A percentile compares a stretch with the other conserved stretches of the same genome.
phyloP scores from a whole-genome alignment of 1,284 basidiomycete genomes.

The Cutaneotrichosporon sp. region DNA sequence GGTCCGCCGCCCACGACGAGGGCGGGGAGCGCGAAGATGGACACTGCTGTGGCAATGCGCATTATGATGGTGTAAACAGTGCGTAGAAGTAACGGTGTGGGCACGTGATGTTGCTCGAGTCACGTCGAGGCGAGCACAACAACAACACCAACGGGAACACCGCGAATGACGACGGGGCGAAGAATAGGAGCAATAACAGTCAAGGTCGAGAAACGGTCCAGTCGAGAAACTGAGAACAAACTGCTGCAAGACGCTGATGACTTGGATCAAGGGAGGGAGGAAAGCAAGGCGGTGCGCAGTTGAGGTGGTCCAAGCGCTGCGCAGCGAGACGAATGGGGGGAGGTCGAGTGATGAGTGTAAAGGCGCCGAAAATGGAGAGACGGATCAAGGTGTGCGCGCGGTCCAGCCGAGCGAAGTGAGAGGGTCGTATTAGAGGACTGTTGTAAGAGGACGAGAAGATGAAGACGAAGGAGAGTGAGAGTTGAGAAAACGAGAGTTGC shows the following conservation, averaged over 20 bases:
- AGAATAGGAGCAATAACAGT: too few relatives aligned
- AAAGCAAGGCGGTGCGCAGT: neutral
- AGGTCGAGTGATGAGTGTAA: neutral
- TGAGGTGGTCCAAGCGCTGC: neutral
- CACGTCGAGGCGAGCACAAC: neutral
- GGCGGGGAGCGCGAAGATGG: slow-evolving; percentile 4
- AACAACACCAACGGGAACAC: neutral
- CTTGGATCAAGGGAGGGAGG: neutral
- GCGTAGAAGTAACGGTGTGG: neutral
- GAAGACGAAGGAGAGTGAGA: neutral
- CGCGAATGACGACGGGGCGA: too few relatives aligned
- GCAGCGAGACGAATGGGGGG: neutral
- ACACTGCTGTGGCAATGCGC: neutral
- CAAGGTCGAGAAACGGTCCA: too few relatives aligned
- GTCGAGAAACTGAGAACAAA: too few relatives aligned
- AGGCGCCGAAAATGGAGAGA: too few relatives aligned
- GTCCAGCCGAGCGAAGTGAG: too few relatives aligned
- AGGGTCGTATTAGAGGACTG: too few relatives aligned
- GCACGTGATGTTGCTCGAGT: neutral
- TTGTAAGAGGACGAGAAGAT: neutral
- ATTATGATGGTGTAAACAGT: neutral
- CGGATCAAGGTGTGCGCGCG: too few relatives aligned
- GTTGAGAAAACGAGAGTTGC: neutral
- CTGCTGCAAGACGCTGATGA: neutral
- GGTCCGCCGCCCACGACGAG: neutral